Base-by-base conservation (phyloP, 352 stramenopile species). In the Phytopythium chamaehyphon region DNA sequence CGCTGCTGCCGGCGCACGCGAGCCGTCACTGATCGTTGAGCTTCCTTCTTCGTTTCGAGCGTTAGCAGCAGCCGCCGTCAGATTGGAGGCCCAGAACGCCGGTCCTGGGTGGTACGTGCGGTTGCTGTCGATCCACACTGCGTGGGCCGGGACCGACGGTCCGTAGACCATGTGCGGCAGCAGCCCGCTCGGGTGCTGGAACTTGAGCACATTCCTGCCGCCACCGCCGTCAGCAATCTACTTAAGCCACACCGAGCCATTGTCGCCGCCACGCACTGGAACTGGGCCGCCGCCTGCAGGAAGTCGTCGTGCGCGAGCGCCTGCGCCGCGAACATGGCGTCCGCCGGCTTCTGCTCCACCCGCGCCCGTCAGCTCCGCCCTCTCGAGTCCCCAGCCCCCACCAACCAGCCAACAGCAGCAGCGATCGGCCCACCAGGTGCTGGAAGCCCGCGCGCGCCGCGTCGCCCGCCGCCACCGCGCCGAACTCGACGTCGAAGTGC, bases 281-380 rank as follows among this genome's bases (percentile, higher is more conserved):
- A 88, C 37, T 94, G 82, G 3, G 44, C 37, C 2, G 70, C 69
- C 1, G 81, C 83, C 39, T 69, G 61, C 11, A 59, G 52, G 52
- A 94, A 94, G 64, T 94, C 73, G 38, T 80, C 64, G 43, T 94
- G 84, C 2, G 84, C 81, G 52, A 90, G 64, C 22, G 84, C 84
- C 67, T 94, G 84, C 5, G 82, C 80, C 6, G 84, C 82, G 12
- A 94, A 54, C 40, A 94, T 62, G 51, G 82, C 82, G 23, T 94
- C 84, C 2, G 69, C 70, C 3, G 76, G 76, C 84, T 91, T 93
- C 66, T 76, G 16, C 49, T 3, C 31, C 19, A 40, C 2, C 4
- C 33, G 16, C n/a, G 16, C 21, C 28, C n/a, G 24, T 36, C 24
- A 33, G 28, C 28, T 33, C 28, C 28, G 28, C 28, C 9, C 28